These are phyloP conservation scores for Aspergillus saccharolyticus DNA, from an alignment of 495 filamentous ascomycete genomes.

Conservation along the genomic window DNA sequence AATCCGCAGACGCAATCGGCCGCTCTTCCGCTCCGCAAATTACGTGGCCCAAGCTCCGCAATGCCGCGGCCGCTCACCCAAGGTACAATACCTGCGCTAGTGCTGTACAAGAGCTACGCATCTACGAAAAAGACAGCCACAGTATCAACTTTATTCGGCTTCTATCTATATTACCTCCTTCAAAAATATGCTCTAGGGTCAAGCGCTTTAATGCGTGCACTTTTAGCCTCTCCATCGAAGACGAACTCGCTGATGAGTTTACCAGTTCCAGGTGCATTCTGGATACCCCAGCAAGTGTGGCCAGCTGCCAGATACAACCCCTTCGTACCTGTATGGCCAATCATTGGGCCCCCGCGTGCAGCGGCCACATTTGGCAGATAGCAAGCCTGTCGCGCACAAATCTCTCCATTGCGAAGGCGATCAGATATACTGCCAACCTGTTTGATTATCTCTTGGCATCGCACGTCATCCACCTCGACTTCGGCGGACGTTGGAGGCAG, in stretches of 20 bases:
- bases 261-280: slow-evolving; percentile 90
- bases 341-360: slow-evolving; percentile 64
- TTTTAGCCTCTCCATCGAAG: slow-evolving; percentile 72
- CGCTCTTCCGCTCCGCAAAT: slow-evolving; percentile 29
- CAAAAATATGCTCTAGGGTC: slow-evolving; percentile 59
- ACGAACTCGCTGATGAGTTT: slow-evolving; percentile 83
- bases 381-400: slow-evolving; percentile 84
- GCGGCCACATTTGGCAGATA: slow-evolving; percentile 77
- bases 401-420: slow-evolving; percentile 66
- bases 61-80: not conserved
- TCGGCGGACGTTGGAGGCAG: slow-evolving; percentile 72
- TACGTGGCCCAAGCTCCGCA: slow-evolving; percentile 38
- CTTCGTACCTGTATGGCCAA: slow-evolving; percentile 68
- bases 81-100: not conserved
- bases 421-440: slow-evolving; percentile 76
- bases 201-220: slow-evolving; percentile 64
- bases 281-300: slow-evolving; percentile 97
- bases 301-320: slow-evolving; percentile 83
- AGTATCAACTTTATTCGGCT: not conserved
- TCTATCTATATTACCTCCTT: slow-evolving; percentile 7
- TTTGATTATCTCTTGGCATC: slow-evolving; percentile 85
- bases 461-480: slow-evolving; percentile 67
- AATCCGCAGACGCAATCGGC: slow-evolving; percentile 18
- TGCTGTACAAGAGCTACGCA: no score
- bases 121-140: not conserved